Evolutionary conservation across 2,329 filamentous ascomycete genomes (phyloP), one percentile per base, ranked within the genome.

Genomic region (Talaromyces marneffei): DNA sequence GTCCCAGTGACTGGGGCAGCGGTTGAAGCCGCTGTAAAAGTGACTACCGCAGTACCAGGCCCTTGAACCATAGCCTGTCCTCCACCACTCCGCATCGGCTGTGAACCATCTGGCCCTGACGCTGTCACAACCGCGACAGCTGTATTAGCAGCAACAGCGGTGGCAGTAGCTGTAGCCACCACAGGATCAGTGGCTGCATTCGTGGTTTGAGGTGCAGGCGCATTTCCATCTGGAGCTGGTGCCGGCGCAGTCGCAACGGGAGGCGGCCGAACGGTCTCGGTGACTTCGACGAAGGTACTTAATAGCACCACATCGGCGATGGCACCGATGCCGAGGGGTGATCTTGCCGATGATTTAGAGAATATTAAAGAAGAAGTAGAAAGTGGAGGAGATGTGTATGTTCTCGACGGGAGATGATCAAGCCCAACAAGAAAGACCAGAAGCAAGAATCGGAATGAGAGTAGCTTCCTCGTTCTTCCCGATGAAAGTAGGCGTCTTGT

Each of bases 191-290:
- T 54, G 6, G 16, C 46, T 29, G 29, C 4, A 27, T 39, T 5
- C 1, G 20, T 23, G 23, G 10, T 12, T 44, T 44, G 40, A 25
- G 9, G 4, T 10, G 16, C 27, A 18, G 46, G 46, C 40, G 23
- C 8, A 10, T 57, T 35, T 40, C 7, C 44, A 29, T 48, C 44
- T 7, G 20, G 40, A 7, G 40, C 40, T n/a, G 42, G 12, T 16
- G 42, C 20, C 12, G 42, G 10, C 4, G 3, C 14, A 2, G 48
- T 33, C 2, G n/a, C 29, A 52, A 27, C n/a, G 20, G 48, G 46
- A n/a, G 27, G 48, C 35, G 59, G 59, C 7, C 44, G 44, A 20
- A 61, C 35, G 37, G 59, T 61, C 50, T 57, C 16, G n/a, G 59
- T 61, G 18, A 61, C 53, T 29, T 57, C 42, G 10, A 61, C 18